Conservation (phyloP, 306 rosid species). For the Canavalia ensiformis region DNA sequence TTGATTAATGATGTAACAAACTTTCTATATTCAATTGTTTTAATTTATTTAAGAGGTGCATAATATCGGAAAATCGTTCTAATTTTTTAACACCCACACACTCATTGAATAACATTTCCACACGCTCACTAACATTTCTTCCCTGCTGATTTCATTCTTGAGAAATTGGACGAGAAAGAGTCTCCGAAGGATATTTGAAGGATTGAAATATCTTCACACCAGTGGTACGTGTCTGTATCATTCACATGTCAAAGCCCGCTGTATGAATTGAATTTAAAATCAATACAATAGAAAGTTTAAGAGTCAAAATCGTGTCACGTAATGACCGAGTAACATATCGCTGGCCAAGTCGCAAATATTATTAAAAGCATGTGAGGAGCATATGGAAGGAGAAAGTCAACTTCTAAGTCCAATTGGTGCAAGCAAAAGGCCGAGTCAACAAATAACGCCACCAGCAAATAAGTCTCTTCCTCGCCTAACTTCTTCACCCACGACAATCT, state of each 20-base stretch:
- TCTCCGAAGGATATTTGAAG: neutral
- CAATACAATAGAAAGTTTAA: neutral
- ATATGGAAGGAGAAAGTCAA: neutral
- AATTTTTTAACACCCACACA: no score
- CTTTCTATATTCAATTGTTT: no score
- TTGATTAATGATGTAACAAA: no score
- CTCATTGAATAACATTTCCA: neutral
- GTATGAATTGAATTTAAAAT: neutral
- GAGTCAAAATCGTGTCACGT: slow-evolving; percentile 10
- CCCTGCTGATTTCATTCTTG: neutral
- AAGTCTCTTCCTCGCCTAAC: neutral
- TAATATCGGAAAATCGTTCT: no score
- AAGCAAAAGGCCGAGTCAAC: slow-evolving; percentile 11
- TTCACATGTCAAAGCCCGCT: slow-evolving; percentile 11
- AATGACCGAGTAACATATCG: neutral
- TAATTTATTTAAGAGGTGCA: no score
- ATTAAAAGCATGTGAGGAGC: neutral
- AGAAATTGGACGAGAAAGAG: slow-evolving; percentile 6
- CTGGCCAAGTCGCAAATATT: neutral
- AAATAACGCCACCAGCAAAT: slow-evolving; percentile 7
- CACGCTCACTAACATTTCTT: neutral
- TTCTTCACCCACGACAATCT: neutral
- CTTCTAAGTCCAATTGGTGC: neutral
- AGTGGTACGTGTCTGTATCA: no score
- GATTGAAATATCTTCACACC: no score